Base-by-base conservation (phyloP, 805 yeast species). In the Teunomyces stri region DNA sequence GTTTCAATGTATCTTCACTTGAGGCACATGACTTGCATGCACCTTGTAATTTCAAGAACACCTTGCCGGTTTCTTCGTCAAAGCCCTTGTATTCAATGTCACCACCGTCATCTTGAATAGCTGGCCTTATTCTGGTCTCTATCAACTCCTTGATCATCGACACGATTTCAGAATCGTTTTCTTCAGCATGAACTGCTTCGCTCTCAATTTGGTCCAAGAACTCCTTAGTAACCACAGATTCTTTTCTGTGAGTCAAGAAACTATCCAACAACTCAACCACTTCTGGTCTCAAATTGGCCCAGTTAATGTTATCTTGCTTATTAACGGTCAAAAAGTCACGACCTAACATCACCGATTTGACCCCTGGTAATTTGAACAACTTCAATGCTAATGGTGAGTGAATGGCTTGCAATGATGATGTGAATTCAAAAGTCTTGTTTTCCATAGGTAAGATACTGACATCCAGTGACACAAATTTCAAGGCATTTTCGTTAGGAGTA, bases 101-200 rank as follows among this genome's bases (percentile, higher is more conserved):
- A 29, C 99, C 99, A 52, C 99, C 99, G 60, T 94, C 99, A 60
- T 94, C 99, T 70, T 90, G 96, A 48, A 94, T 90, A 1, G 98
- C 97, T 1, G 99, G 99, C 61, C 97, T 84, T 44, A 94, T 91
- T 62, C 97, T 82, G 1, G 99, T 94, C 51, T 87, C 95, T 47
- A 95, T 85, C 47, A 94, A 76, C 62, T 94, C 98, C 57, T 89
- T 87, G 59, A 94, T 89, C 86, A 91, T 86, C 27, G 87, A 82
- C 38, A 89, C 86, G 1, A 89, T 80, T 67, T 92, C 98, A 27
- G 64, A 56, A 51, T 72, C 77, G 33, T 68, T 66, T 42, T 85
- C 96, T 9, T 64, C 64, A 4, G 77, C 80, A 36, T 72, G 72
- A 3, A 75, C 70, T 34, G 68, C 75, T 44, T 69, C 66, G 11